Base-by-base conservation (phyloP, 352 stramenopile species). In the Paralagenidium karlingii region DNA sequence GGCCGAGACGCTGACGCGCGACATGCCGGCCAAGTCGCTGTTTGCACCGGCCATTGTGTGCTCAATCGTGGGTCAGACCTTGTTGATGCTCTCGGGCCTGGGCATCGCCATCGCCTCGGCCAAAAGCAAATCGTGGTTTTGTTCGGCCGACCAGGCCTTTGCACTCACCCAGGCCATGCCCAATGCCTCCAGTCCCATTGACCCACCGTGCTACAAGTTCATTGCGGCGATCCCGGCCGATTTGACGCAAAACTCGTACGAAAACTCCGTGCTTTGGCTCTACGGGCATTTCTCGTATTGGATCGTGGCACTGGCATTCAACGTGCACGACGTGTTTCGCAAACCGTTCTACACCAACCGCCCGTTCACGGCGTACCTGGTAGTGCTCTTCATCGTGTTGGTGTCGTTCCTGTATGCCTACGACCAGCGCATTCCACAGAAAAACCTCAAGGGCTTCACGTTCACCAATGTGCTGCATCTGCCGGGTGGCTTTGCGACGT, bases 201-300 rank as follows among this genome's bases (percentile, higher is more conserved):
- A 58, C 24, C 15, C 51, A 1, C 71, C 68, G n/a, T 88, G 74
- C 41, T 85, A 84, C 43, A 54, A 60, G 47, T 85, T 82, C 22
- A 41, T 64, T 6, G 53, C 71, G 0, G 68, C 63, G 2, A 51
- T 63, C 22, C 60, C 60, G 8, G 55, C 47, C 3, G 64, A 83
- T 24, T 39, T 84, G 24, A 88, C 70, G 13, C 51, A 64, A 24
- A 53, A 82, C 47, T 82, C 75, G 43, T 83, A 80, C 53, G 75
- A 88, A 41, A 79, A 82, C 61, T 76, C 56, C 37, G 65, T 85
- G 7, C 25, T 86, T 5, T 89, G 75, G 75, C 63, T 81, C 22
- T 82, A 84, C 28, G 75, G 75, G 1, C 71, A 89, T 48, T 20
- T 82, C 26, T 69, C 85, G 53, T 89, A 84, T 47, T 80, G 67